Percentiles rank a stretch among this genome's conserved stretches.
These are phyloP conservation scores for Cytospora piceicola DNA, from an alignment of 2,329 filamentous ascomycete genomes.

Conservation along the genomic window DNA sequence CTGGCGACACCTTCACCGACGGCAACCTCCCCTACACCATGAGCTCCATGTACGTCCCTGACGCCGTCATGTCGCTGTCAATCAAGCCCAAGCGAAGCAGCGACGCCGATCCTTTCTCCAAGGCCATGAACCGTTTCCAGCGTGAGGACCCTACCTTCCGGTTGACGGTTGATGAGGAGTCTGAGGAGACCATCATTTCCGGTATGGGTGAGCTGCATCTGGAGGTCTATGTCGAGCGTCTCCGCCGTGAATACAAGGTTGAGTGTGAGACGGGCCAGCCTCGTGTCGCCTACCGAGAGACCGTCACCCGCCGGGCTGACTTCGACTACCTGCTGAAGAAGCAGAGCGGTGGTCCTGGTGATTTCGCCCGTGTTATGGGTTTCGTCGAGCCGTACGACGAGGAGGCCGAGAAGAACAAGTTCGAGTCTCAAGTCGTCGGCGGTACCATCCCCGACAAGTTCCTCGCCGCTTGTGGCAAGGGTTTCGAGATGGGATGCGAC, in stretches of 20 bases:
- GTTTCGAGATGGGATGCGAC: slow-evolving; percentile 80
- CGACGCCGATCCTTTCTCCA: slow-evolving; percentile 92
- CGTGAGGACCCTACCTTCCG: slow-evolving; percentile 98
- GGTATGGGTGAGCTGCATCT: slow-evolving; percentile 98
- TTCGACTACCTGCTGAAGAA: slow-evolving; percentile 96
- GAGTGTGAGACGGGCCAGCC: slow-evolving; percentile 96
- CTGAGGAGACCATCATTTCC: slow-evolving; percentile 94
- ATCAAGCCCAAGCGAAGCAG: slow-evolving; percentile 95
- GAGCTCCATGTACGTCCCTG: slow-evolving; percentile 97
- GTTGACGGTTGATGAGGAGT: slow-evolving; percentile 88
- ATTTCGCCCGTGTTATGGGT: slow-evolving; percentile 90
- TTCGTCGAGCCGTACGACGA: slow-evolving; percentile 84
- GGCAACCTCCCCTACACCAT: slow-evolving; percentile 91
- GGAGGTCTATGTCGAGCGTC: slow-evolving; percentile 96
- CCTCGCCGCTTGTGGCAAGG: slow-evolving; percentile 91
- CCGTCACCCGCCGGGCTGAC: slow-evolving; percentile 75
- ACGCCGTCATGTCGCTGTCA: slow-evolving; percentile 96
- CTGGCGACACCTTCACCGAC: slow-evolving; percentile 97
- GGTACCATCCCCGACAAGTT: slow-evolving; percentile 96
- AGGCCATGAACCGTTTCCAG: slow-evolving; percentile 98
- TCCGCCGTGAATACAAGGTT: slow-evolving; percentile 94
- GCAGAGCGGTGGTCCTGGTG: slow-evolving; percentile 92
- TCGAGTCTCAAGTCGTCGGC: slow-evolving; percentile 85
- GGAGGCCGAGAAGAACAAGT: slow-evolving; percentile 73
- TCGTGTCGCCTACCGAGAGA: slow-evolving; percentile 96